Evolutionary conservation across 2,329 filamentous ascomycete genomes (phyloP), one percentile per base, ranked within the genome.

Genomic region (Colletotrichum sp.): DNA sequence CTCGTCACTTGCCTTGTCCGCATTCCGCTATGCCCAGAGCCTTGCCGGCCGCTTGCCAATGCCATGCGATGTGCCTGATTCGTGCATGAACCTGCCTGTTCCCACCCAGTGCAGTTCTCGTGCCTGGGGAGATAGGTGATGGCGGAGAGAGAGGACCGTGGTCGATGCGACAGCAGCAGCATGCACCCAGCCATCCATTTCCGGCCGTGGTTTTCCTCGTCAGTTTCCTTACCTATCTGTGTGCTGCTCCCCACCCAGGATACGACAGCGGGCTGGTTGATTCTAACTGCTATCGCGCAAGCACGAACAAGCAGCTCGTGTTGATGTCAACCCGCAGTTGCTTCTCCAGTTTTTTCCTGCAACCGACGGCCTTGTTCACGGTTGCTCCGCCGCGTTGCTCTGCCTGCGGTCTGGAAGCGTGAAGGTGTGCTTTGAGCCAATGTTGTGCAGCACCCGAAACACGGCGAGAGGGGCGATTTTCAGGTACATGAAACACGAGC

Each of bases 391-490:
- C 43, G 73, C 67, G 48, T 72, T 38, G 65, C 58, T 34, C 15
- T 69, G 64, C 36, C 15, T 69, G 64, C 36, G 75, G 72, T 72
- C 67, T 71, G 69, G 65, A 74, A 73, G 71, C 52, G 67, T 71
- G 52, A 43, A 71, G 57, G 28, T 77, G 72, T 67, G 72, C 72
- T 75, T 48, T 67, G 65, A 67, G 58, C 66, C 68, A 76, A 76
- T 76, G 79, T 80, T 75, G 75, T 80, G 79, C 79, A 80, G 79
- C 63, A 79, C 69, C 75, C 78, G 79, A 81, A 81, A 81, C 80
- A 82, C 77, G 79, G 71, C 63, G 74, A 75, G 67, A 66, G 72
- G 73, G 72, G 73, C 70, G 72, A 75, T 77, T 72, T 76, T 78
- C 79, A 80, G 79, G 78, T 77, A 79, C 79, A 79, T 80, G 79